phyloP scores from a whole-genome alignment of 1,284 basidiomycete genomes.

The Malassezia sp. region DNA sequence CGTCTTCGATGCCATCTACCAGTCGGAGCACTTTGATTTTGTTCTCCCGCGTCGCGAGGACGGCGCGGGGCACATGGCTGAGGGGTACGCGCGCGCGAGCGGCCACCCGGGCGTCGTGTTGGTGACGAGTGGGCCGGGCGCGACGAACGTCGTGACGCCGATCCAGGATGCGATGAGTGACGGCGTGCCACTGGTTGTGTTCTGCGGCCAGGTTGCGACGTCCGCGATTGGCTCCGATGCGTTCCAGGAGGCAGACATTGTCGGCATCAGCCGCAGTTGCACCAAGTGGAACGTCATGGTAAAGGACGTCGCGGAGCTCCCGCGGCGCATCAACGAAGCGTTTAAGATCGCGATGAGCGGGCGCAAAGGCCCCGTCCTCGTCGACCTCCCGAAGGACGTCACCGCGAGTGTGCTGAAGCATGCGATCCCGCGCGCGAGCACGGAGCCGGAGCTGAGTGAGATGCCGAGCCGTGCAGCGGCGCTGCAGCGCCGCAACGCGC shows the following conservation, averaged over 20 bases:
- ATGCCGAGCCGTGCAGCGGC: slow-evolving; percentile 41
- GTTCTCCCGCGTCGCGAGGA: slow-evolving; percentile 93
- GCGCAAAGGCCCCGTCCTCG: slow-evolving; percentile 88
- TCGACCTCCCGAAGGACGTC: slow-evolving; percentile 94
- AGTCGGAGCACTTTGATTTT: slow-evolving; percentile 89
- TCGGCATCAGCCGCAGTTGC: slow-evolving; percentile 90
- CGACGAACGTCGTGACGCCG: slow-evolving; percentile 92
- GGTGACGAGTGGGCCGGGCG: slow-evolving; percentile 93
- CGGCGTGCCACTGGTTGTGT: slow-evolving; percentile 87
- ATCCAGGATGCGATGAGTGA: slow-evolving; percentile 96
- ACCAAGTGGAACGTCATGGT: slow-evolving; percentile 99
- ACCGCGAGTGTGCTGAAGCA: slow-evolving; percentile 81
- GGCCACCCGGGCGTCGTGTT: slow-evolving; percentile 95
- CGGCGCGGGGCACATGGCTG: slow-evolving; percentile 96
- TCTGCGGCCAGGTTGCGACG: slow-evolving; percentile 93
- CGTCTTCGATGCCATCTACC: slow-evolving; percentile 97
- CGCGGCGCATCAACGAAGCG: slow-evolving; percentile 91
- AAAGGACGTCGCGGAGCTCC: slow-evolving; percentile 88
- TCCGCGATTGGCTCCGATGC: slow-evolving; percentile 94
- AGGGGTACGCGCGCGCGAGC: slow-evolving; percentile 92
- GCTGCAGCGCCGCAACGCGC: slow-evolving; percentile 4
- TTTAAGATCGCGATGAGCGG: slow-evolving; percentile 98
- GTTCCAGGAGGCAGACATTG: slow-evolving; percentile 93
- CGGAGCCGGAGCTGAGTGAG: slow-evolving; percentile 61
- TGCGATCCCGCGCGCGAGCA: slow-evolving; percentile 74